phyloP scores from a whole-genome alignment of 148 eudicot species.

The Dianthus caryophyllus region DNA sequence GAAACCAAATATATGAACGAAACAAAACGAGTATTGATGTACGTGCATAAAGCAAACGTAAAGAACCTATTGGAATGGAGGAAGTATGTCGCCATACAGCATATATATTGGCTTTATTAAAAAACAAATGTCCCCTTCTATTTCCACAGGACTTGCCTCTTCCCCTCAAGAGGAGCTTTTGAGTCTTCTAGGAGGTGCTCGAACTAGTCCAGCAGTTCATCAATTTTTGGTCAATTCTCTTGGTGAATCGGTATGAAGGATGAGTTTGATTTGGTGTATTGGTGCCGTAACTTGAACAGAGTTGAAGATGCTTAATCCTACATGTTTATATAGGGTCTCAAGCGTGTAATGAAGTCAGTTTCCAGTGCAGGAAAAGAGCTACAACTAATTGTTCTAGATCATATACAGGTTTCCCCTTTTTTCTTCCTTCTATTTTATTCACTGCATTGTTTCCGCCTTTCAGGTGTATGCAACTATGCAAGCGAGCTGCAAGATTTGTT shows the following conservation, averaged over 20 bases:
- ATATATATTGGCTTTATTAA: conserved; percentile 8
- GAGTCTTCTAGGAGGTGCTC: conserved; percentile 92
- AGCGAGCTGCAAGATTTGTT: background rate
- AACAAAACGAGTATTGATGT: too few species aligned
- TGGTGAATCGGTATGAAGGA: conserved; percentile 86
- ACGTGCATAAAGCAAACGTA: too few species aligned
- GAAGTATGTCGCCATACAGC: conserved; percentile 3
- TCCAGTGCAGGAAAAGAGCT: conserved; percentile 86
- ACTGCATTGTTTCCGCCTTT: background rate
- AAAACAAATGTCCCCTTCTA: conserved; percentile 3
- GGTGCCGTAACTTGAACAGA: background rate
- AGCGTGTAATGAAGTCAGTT: conserved; percentile 75
- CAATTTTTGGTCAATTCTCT: conserved; percentile 94
- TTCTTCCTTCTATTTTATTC: background rate
- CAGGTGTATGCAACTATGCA: background rate
- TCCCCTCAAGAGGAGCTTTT: conserved; percentile 88
- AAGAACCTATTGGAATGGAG: too few species aligned
- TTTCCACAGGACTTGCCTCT: conserved; percentile 62
- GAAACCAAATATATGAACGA: too few species aligned
- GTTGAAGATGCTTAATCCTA: conserved; percentile 18
- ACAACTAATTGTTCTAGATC: conserved; percentile 77
- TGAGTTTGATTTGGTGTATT: conserved; percentile 14
- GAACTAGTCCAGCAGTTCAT: conserved; percentile 94
- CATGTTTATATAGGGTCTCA: conserved; percentile 62
- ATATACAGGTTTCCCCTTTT: conserved; percentile 63